Evolutionary conservation across 2,329 filamentous ascomycete species (phyloP).

Genomic region (Claviceps maximensis): DNA sequence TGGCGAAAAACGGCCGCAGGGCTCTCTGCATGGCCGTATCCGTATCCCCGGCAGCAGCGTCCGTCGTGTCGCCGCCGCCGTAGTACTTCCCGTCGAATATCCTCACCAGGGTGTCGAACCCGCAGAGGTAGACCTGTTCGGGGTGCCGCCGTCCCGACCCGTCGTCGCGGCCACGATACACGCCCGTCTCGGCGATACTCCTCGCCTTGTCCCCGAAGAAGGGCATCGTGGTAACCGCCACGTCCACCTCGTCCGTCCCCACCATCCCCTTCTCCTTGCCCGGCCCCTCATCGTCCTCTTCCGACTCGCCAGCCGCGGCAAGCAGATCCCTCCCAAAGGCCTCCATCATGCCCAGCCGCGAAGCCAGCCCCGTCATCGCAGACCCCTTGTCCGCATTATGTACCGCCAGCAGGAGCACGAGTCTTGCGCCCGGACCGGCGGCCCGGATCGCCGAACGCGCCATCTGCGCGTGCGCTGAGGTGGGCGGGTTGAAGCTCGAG

Average conservation of each 20-base stretch:
- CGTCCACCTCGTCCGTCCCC: conserved; percentile 34
- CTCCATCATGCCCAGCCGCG: conserved; percentile 60
- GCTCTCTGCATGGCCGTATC: conserved; percentile 31
- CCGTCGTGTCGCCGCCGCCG: conserved; percentile 3
- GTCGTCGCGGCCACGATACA: conserved; percentile 24
- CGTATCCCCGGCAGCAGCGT: neutral
- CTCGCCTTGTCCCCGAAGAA: conserved; percentile 62
- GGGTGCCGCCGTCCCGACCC: conserved; percentile 6
- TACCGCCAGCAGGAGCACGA: conserved; percentile 47
- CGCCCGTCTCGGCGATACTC: conserved; percentile 36
- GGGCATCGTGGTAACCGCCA: conserved; percentile 57
- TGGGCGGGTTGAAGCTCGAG: conserved; percentile 57
- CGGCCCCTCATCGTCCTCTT: too few species aligned
- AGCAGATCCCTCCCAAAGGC: conserved; percentile 47
- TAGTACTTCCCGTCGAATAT: conserved; percentile 67
- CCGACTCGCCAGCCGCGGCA: too few species aligned
- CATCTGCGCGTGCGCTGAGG: conserved; percentile 46
- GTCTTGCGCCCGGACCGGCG: conserved; percentile 15
- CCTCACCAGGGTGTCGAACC: conserved; percentile 64
- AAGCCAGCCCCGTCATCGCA: conserved; percentile 53
- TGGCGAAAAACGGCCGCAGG: conserved; percentile 49
- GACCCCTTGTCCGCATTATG: conserved; percentile 55
- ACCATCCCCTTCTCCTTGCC: neutral
- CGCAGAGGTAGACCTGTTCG: conserved; percentile 55
- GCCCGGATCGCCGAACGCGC: conserved; percentile 32